Evolutionary conservation across 2,329 filamentous ascomycete species (phyloP).

Genomic region (Fusarium secorum): DNA sequence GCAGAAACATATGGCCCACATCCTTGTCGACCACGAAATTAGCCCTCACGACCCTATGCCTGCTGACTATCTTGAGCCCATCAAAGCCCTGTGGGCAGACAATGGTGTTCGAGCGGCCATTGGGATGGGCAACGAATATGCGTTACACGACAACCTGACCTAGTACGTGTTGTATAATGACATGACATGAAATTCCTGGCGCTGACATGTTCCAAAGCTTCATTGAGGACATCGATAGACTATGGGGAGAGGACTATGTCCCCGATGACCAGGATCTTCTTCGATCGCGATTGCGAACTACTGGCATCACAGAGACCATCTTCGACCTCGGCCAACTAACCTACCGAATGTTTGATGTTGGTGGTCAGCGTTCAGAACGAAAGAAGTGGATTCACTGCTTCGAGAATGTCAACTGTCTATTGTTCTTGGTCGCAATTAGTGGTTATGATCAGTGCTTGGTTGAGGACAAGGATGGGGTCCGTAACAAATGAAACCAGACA

Average conservation of each 20-base stretch:
- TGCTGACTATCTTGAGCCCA: conserved; percentile 77
- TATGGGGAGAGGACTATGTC: conserved; percentile 80
- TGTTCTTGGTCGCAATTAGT: conserved; percentile 94
- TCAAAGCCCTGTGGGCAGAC: conserved; percentile 86
- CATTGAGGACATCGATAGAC: conserved; percentile 77
- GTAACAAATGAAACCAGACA: conserved; percentile 45
- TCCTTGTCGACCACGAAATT: conserved; percentile 84
- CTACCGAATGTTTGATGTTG: conserved; percentile 97
- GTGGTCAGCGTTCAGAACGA: conserved; percentile 88
- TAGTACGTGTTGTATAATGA: conserved; percentile 69
- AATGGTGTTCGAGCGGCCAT: conserved; percentile 86
- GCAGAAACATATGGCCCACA: conserved; percentile 79
- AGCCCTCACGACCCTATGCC: conserved; percentile 83
- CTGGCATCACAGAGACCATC: conserved; percentile 93
- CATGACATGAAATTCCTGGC: background rate
- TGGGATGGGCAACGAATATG: conserved; percentile 93
- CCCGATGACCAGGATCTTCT: conserved; percentile 95
- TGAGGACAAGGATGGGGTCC: conserved; percentile 93
- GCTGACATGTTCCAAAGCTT: conserved; percentile 66
- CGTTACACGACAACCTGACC: conserved; percentile 91
- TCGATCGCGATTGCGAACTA: conserved; percentile 87
- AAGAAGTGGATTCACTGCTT: conserved; percentile 99
- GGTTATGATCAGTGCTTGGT: conserved; percentile 97
- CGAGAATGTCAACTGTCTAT: conserved; percentile 88
- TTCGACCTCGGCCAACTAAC: conserved; percentile 92